Base-by-base conservation (phyloP, 305 asterid genomes). In the Fraxinus nigra region DNA sequence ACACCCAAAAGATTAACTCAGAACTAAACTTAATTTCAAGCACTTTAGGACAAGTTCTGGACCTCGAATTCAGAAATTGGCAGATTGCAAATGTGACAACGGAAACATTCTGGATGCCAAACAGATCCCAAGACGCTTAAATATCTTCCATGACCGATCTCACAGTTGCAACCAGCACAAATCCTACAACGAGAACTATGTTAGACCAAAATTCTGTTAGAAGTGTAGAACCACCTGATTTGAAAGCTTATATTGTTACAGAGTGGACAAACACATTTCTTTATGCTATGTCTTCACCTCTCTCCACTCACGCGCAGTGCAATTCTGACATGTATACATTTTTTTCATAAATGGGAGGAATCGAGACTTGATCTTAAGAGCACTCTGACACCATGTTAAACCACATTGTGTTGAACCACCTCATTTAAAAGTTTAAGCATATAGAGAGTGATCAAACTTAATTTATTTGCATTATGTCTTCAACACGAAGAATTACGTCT, bases 21-120 rank as follows among this genome's bases (percentile, higher is more conserved):
- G 79, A 85, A 37, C 30, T 28, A 76, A 46, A 59, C 65, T 75
- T 51, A 77, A 51, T 51, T 51, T 51, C 63, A 51, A 51, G 63
- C 48, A 51, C 75, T 51, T 51, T 79, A 78, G 77, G 82, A 78
- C 32, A 30, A 76, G 81, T 86, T 84, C 79, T 83, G 78, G 77
- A 96, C 99, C 99, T 97, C 99, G 72, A 88, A 88, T 88, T 97
- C 99, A 77, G 98, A 91, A 76, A 97, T 97, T 5, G 98, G 97
- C n/a, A 33, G 90, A 83, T 84, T 85, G 89, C 99, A 97, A 78
- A 89, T 89, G 79, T 87, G 90, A 83, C 99, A 97, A 67, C 92
- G 83, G 65, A 95, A 97, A 82, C 99, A 97, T 81, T 92, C 98
- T 14, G 99, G 98, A 91, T 97, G 99, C 99, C 99, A 97, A 80